Evolutionary conservation across 331 rosid species (phyloP), one percentile per base, ranked within the genome.

Genomic region (Pyrus hybrid): DNA sequence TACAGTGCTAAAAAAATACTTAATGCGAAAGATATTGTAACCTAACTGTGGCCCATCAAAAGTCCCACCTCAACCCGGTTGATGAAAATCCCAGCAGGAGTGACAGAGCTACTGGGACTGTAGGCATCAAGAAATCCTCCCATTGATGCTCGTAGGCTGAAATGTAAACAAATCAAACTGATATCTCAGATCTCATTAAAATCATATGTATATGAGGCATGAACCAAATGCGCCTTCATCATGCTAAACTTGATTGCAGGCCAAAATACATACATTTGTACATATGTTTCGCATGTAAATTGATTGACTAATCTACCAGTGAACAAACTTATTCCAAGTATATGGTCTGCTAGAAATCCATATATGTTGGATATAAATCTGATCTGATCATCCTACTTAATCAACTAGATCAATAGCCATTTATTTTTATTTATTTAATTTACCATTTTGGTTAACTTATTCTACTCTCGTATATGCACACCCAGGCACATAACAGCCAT

Each of bases 71-170:
- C 96, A 83, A 92, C 96, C 70, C 99, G 88, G 79, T 90, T 92
- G 79, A 86, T 13, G 70, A 94, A 94, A 81, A 94, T 88, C 80
- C 99, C 99, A 17, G 93, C 93, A 72, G 99, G 99, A 61, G 92
- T 90, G 76, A 70, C 85, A 28, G 92, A 94, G 70, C 69, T 76
- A 56, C 29, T 81, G 63, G 99, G 99, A 78, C 87, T 83, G 77
- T 92, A 94, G 67, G 93, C 97, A 87, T 90, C 93, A 72, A 94
- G 89, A 80, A 80, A 94, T 78, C 96, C 97, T 87, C 84, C 92
- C 99, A 94, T 94, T 33, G 99, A 94, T 76, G 90, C 84, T 67
- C 97, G 93, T 84, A 94, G 77, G 77, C 99, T 94, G 88, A 80
- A 73, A 74, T 63, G 82, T 43, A 63, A 77, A 69, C 45, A 73